A percentile compares a stretch with the other conserved stretches of the same genome.
These are phyloP conservation scores for Ganoderma meredithae DNA, from an alignment of 1,284 basidiomycete species.

Conservation along the genomic window DNA sequence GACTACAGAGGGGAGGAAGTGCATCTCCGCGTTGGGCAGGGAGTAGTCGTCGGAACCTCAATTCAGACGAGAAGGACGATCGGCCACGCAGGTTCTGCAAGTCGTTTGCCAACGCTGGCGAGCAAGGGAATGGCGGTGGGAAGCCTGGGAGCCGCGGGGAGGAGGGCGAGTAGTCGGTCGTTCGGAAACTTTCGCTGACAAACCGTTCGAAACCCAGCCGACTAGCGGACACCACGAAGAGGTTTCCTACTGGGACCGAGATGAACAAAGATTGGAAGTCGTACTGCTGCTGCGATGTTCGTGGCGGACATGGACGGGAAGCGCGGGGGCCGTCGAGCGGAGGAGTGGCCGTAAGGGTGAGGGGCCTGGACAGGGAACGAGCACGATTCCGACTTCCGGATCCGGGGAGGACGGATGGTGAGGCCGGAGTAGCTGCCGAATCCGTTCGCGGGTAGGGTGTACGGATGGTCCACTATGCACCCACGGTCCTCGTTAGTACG, in stretches of 20 bases:
- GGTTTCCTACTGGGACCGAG: background rate
- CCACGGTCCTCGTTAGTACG: slow-evolving; percentile 15
- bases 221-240: background rate
- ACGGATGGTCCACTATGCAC: background rate
- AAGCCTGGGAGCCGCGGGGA: background rate
- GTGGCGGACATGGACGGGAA: background rate
- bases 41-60: background rate
- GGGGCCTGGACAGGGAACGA: background rate
- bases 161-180: background rate
- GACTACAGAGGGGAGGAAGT: background rate
- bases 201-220: background rate
- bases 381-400: background rate
- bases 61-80: background rate
- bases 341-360: background rate
- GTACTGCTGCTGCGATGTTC: background rate
- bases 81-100: background rate
- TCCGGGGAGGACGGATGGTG: background rate
- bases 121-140: background rate
- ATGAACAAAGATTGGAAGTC: slow-evolving; percentile 1
- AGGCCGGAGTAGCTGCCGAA: background rate
- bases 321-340: background rate
- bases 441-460: background rate
- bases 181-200: slow-evolving; percentile 1
- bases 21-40: background rate
- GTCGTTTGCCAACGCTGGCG: background rate